Conservation (phyloP, 805 yeast genomes). For the Danielia reshetovae region DNA sequence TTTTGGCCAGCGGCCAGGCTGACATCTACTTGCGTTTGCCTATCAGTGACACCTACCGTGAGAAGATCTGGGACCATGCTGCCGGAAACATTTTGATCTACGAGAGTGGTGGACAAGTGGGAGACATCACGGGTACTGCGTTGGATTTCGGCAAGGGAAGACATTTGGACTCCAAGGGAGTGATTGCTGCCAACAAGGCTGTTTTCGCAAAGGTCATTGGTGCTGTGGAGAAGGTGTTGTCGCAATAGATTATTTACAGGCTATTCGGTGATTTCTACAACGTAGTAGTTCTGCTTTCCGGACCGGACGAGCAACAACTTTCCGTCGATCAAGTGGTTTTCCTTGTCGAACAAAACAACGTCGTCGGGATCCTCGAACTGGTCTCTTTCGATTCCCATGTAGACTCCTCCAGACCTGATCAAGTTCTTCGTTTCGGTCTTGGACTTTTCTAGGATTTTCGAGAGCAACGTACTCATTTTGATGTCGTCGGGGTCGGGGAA, state of each 20-base stretch:
- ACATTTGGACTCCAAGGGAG: slow-evolving; percentile 78
- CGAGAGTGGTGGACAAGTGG: slow-evolving; percentile 90
- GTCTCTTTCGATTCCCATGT: slow-evolving; percentile 56
- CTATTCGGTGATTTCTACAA: slow-evolving; percentile 28
- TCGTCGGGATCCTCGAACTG: slow-evolving; percentile 50
- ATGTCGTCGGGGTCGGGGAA: slow-evolving; percentile 25
- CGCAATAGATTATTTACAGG: slow-evolving; percentile 10
- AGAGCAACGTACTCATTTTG: slow-evolving; percentile 51
- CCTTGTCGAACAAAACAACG: slow-evolving; percentile 43
- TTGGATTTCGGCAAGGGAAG: slow-evolving; percentile 87
- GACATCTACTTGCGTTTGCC: slow-evolving; percentile 91
- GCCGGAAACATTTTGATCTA: slow-evolving; percentile 84
- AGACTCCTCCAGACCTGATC: slow-evolving; percentile 68
- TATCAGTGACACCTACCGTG: slow-evolving; percentile 67
- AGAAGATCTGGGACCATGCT: slow-evolving; percentile 99
- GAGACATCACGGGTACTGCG: slow-evolving; percentile 72
- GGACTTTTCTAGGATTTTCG: slow-evolving; percentile 45
- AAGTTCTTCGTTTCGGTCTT: slow-evolving; percentile 59
- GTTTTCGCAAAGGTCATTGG: slow-evolving; percentile 48
- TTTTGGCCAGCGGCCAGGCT: slow-evolving; percentile 85
- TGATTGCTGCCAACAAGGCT: slow-evolving; percentile 70
- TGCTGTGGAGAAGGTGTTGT: slow-evolving; percentile 37
- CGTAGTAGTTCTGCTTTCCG: slow-evolving; percentile 69
- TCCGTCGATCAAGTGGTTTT: slow-evolving; percentile 51
- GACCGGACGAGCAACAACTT: slow-evolving; percentile 61